Evolutionary conservation across 768 basidiomycete species (phyloP).

Genomic region (Collybiopsis confluens): DNA sequence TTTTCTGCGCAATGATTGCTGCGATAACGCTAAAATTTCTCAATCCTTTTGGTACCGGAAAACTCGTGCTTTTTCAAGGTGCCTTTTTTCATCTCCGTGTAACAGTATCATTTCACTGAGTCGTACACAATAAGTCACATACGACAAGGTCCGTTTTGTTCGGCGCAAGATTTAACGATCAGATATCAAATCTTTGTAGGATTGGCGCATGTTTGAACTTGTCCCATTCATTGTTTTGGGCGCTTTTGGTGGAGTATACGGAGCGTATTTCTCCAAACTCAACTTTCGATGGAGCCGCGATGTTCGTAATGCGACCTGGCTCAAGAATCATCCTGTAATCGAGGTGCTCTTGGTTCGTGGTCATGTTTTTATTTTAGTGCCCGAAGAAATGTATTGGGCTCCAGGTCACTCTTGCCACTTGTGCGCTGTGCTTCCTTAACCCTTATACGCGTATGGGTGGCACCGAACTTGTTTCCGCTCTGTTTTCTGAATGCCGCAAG

Average conservation of each 20-base stretch:
- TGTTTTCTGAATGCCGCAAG: constrained; percentile 81
- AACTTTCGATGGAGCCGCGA: constrained; percentile 87
- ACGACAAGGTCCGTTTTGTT: constrained; percentile 57
- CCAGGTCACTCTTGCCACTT: constrained; percentile 77
- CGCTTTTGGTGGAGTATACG: constrained; percentile 90
- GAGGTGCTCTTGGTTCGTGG: constrained; percentile 66
- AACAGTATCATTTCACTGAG: background rate
- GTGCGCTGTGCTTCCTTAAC: constrained; percentile 78
- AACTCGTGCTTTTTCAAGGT: constrained; percentile 80
- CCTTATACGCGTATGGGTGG: constrained; percentile 92
- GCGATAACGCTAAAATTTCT: constrained; percentile 90
- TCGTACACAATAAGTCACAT: constrained; percentile 48
- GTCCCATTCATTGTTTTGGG: constrained; percentile 83
- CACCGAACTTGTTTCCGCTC: constrained; percentile 89
- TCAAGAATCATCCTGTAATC: constrained; percentile 70
- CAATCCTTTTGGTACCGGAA: constrained; percentile 94
- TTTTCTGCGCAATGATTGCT: constrained; percentile 98
- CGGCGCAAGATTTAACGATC: background rate
- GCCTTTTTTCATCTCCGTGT: background rate
- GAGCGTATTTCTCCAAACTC: constrained; percentile 87
- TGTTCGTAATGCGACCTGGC: constrained; percentile 78
- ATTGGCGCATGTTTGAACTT: constrained; percentile 92
- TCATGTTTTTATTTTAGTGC: constrained; percentile 31
- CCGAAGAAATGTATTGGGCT: constrained; percentile 5
- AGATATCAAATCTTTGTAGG: constrained; percentile 35